Evolutionary conservation across 148 eudicot species (phyloP), one percentile per base, ranked within the genome.

Genomic region (Silene uniflora): DNA sequence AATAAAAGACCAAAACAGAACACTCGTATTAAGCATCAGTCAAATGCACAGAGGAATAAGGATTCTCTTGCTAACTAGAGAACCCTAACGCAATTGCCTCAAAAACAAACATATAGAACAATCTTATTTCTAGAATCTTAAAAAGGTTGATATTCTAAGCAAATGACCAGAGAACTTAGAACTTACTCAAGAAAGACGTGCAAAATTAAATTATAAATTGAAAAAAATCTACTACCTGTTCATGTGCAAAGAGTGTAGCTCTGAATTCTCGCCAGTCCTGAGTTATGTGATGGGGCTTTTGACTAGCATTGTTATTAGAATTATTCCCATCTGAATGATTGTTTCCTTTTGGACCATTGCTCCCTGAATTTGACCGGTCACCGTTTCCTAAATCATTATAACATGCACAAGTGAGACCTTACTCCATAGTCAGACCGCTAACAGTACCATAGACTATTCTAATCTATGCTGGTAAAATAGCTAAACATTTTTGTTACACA

Each of bases 231-330:
- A 46, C 19, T 88, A 92, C 99, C 98, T 90, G 91, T 80, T 95
- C 98, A 76, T 78, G 85, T 67, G 84, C 84, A 86, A 80, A 88
- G 44, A 92, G 96, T 74, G 76, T 27, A 63, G 98, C 96, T 81
- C 99, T 86, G 77, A 90, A 92, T 81, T 95, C 98, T 82, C 99
- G 91, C 99, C 99, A 95, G 87, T 95, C 94, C 83, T 85, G 75
- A 21, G 83, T 80, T 77, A 83, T 72, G 76, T 62, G 87, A 66
- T 85, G 85, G 46, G 96, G 81, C 76, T 78, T 87, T 73, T 76
- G 87, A 74, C 89, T 80, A 11, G 80, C 77, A 77, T 79, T 75
- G 59, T 88, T 83, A 46, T 78, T 82, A 16, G 87, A 81, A 82
- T 86, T 89, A 76, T 83, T 86, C 73, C 84, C 89, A 39, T 83